Conservation (phyloP, 2,329 filamentous ascomycete species). For the Claviceps capensis region DNA sequence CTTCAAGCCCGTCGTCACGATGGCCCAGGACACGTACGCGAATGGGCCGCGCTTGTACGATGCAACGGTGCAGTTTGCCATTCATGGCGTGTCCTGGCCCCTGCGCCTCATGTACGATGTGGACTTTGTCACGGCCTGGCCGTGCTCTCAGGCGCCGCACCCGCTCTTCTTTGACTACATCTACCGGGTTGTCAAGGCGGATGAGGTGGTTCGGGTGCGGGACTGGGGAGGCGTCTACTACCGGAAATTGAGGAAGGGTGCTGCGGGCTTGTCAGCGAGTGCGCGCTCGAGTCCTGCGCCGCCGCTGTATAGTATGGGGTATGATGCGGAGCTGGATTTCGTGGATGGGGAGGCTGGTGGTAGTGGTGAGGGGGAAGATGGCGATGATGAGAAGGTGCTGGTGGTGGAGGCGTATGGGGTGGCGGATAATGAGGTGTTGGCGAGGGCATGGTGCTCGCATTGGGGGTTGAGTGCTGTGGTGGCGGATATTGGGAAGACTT, state of each 20-base stretch:
- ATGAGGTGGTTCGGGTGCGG: conserved; percentile 50
- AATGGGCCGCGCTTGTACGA: conserved; percentile 38
- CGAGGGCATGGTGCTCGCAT: conserved; percentile 63
- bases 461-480: conserved; percentile 61
- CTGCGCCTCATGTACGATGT: conserved; percentile 50
- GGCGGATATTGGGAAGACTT: conserved; percentile 55
- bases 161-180: conserved; percentile 61
- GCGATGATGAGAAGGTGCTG: conserved; percentile 51
- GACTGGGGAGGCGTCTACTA: conserved; percentile 46
- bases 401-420: conserved; percentile 62
- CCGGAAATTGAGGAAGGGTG: conserved; percentile 9
- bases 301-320: conserved; percentile 8
- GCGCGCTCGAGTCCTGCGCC: conserved; percentile 22
- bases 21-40: conserved; percentile 10
- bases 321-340: conserved; percentile 8
- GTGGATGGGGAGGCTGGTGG: conserved; percentile 29
- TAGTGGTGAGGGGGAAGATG: conserved; percentile 22
- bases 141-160: conserved; percentile 49
- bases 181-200: conserved; percentile 43
- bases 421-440: conserved; percentile 62
- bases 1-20: conserved; percentile 34
- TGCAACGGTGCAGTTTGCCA: conserved; percentile 48
- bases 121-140: conserved; percentile 51
- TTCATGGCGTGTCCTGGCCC: conserved; percentile 49
- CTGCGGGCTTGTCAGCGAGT: conserved; percentile 12